Evolutionary conservation across 352 stramenopile species (phyloP).

Genomic region (Globisporangium takayamanum): DNA sequence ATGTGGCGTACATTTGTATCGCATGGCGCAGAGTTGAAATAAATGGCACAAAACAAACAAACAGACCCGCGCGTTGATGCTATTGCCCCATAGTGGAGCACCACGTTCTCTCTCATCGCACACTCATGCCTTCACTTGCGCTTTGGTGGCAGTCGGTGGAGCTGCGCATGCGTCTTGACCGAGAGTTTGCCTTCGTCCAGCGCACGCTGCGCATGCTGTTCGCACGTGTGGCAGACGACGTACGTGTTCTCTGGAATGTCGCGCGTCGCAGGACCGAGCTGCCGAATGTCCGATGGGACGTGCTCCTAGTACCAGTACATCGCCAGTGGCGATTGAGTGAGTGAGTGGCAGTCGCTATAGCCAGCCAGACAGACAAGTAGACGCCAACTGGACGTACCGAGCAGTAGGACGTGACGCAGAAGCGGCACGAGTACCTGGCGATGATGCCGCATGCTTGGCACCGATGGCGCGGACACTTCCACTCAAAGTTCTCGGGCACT

Average conservation of each 20-base stretch:
- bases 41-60: neutral
- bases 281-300: slow-evolving; percentile 32
- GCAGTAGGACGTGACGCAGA: slow-evolving; percentile 74
- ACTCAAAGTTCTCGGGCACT: slow-evolving; percentile 49
- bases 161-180: slow-evolving; percentile 21
- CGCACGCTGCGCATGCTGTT: slow-evolving; percentile 23
- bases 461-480: slow-evolving; percentile 63
- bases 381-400: slow-evolving; percentile 17
- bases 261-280: slow-evolving; percentile 33
- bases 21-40: neutral
- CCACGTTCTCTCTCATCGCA: too few relatives aligned
- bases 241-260: slow-evolving; percentile 57
- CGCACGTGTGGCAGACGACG: slow-evolving; percentile 51
- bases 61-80: too few relatives aligned
- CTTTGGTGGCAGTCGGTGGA: slow-evolving; percentile 15
- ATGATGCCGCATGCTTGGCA: slow-evolving; percentile 59
- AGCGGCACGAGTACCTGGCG: slow-evolving; percentile 47
- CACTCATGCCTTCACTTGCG: neutral
- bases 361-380: neutral
- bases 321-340: too few relatives aligned
- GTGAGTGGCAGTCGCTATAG: neutral
- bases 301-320: slow-evolving; percentile 23
- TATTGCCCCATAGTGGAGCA: neutral
- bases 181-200: slow-evolving; percentile 43
- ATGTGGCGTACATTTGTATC: neutral